These are phyloP conservation scores for Penicillium coprophilum DNA, from an alignment of 495 filamentous ascomycete species.

Conservation along the genomic window DNA sequence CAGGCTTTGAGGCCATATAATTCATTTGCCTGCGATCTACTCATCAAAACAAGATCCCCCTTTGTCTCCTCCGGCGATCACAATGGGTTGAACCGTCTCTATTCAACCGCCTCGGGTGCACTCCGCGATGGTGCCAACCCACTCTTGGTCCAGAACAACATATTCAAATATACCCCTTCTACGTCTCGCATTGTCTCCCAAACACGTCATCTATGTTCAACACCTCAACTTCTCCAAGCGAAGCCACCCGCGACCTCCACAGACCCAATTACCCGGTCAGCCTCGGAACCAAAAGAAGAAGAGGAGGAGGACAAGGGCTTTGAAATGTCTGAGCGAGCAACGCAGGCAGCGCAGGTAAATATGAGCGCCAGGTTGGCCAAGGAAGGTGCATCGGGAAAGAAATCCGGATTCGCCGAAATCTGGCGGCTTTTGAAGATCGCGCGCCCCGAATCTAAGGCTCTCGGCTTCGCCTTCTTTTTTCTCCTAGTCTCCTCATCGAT, in stretches of 20 bases:
- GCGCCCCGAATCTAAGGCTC: constrained; percentile 72
- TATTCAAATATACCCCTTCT: constrained; percentile 12
- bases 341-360: constrained; percentile 86
- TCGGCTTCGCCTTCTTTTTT: constrained; percentile 77
- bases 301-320: constrained; percentile 61
- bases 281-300: constrained; percentile 31
- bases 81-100: constrained; percentile 21
- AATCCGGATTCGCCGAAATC: constrained; percentile 70
- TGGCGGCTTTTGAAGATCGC: constrained; percentile 89
- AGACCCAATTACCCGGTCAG: constrained; percentile 12
- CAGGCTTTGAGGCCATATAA: constrained; percentile 23
- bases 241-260: constrained; percentile 21
- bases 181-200: constrained; percentile 25
- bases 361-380: constrained; percentile 82
- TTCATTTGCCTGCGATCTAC: constrained; percentile 22
- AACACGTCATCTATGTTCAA: constrained; percentile 32
- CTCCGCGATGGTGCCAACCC: constrained; percentile 23
- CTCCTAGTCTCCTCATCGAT: constrained; percentile 84
- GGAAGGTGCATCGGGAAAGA: constrained; percentile 64
- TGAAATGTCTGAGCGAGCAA: constrained; percentile 71
- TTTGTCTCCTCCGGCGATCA: constrained; percentile 2
- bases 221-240: constrained; percentile 29
- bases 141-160: constrained; percentile 19
- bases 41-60: constrained; percentile 10
- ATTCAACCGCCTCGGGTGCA: constrained; percentile 27